phyloP scores from a whole-genome alignment of 331 rosid genomes.

The Acacia pycnantha region DNA sequence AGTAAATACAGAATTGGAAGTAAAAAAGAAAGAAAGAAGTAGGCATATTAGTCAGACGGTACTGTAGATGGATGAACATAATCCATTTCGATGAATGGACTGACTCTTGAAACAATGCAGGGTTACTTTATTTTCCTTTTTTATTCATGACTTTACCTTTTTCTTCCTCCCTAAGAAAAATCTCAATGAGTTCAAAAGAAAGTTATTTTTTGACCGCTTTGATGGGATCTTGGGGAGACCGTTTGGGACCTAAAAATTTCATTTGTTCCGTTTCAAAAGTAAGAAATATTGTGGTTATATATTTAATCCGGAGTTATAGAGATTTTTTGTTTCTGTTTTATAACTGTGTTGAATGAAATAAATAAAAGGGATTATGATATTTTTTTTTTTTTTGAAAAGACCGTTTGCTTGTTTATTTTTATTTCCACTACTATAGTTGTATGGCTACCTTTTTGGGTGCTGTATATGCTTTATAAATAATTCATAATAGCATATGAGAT shows the following conservation, averaged over 20 bases:
- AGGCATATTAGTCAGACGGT: not conserved
- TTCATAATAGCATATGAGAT: not conserved
- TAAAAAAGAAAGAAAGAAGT: not conserved
- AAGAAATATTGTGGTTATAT: not conserved
- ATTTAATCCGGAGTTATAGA: not conserved
- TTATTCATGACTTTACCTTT: constrained; percentile 19
- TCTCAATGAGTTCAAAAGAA: not conserved
- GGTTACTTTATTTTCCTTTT: not conserved
- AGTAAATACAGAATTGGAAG: not conserved
- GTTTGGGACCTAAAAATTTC: not conserved
- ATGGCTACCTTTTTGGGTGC: not conserved
- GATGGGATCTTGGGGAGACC: not conserved
- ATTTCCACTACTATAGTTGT: not conserved
- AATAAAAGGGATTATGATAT: not conserved
- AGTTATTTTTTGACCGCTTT: not conserved
- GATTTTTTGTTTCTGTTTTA: not conserved
- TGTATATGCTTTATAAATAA: not conserved
- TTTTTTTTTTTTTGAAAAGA: not conserved
- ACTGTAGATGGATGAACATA: constrained; percentile 12
- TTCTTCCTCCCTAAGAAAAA: not conserved
- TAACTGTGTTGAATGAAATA: not conserved
- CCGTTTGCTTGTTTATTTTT: not conserved
- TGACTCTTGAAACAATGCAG: not conserved
- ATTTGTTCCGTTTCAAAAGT: not conserved
- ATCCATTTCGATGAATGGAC: constrained; percentile 31